phyloP scores from a whole-genome alignment of 2,329 filamentous ascomycete species.

The Lecanoromycetidae sp. region DNA sequence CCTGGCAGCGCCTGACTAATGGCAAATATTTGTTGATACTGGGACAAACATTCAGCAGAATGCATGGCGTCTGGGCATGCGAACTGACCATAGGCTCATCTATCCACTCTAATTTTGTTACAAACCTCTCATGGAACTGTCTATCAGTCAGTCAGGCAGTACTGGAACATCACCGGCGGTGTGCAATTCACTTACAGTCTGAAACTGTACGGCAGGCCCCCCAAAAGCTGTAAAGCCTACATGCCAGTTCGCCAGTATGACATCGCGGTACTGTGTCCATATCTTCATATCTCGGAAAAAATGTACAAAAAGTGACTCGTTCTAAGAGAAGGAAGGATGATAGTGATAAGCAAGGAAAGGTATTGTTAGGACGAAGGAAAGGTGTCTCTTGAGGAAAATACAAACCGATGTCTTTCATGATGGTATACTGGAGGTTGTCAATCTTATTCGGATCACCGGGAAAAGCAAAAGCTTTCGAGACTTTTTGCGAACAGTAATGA shows the following conservation, averaged over 20 bases:
- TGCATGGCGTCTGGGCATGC: background rate
- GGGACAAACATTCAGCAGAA: background rate
- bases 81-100: constrained; percentile 50
- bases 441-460: background rate
- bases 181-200: constrained; percentile 39
- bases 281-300: constrained; percentile 9
- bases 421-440: background rate
- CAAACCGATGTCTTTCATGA: background rate
- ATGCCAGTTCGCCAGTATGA: constrained; percentile 36
- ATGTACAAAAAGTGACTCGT: background rate
- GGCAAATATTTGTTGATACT: constrained; percentile 64
- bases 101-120: constrained; percentile 50
- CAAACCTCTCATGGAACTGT: constrained; percentile 47
- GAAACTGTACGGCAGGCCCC: constrained; percentile 58
- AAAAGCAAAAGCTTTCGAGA: background rate
- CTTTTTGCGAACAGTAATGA: background rate
- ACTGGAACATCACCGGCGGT: background rate
- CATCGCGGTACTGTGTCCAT: constrained; percentile 13
- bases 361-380: background rate
- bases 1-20: constrained; percentile 56
- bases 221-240: constrained; percentile 55
- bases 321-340: background rate
- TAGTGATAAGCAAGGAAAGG: background rate
- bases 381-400: background rate
- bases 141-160: background rate